Evolutionary conservation across 495 filamentous ascomycete genomes (phyloP), one percentile per base, ranked within the genome.

Genomic region (Aspergillus coremiiformis): DNA sequence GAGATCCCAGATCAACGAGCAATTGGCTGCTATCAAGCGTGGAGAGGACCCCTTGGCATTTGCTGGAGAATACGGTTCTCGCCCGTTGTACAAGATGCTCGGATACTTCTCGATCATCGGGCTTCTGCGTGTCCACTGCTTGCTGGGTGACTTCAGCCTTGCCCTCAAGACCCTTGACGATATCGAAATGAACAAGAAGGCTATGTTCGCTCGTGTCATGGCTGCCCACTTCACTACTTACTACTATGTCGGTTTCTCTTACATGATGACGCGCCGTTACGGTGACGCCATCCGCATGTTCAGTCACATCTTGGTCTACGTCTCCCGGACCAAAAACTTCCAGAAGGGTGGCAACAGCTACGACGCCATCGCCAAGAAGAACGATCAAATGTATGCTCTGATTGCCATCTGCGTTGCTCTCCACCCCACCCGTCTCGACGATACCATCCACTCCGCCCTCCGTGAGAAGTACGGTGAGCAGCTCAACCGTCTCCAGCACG

Each of bases 181-280:
- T 65, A 96, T 98, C 62, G 93, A 98, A 79, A 81, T 98, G 61
- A 97, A 96, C 80, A 97, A 97, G 83, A 97, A 97, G 78, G 92
- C 94, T 57, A 96, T 96, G 87, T 98, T 98, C 69, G 93, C 93
- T 55, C 87, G 94, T 46, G 94, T 97, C 63, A 97, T 97, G 93
- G 94, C 93, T 45, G 93, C 93, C 49, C 94, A 98, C 75, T 97
- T 98, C 78, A 96, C 92, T 45, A 98, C 93, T 53, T 98, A 98
- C 81, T 98, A 98, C 83, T 98, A 97, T 68, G 92, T 97, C 57
- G 93, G 93, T 50, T 97, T 98, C 83, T 94, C 89, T 60, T 98
- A 98, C 83, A 97, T 98, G 93, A 98, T 98, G 93, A 91, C 96
- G 88, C 90, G 92, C 70, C 87, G 93, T 65, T 98, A 98, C 65